Percentiles rank a stretch among this genome's conserved stretches.
Conservation (phyloP, 371 early-diverging fungal genomes). For the Mucor circinelloides region DNA sequence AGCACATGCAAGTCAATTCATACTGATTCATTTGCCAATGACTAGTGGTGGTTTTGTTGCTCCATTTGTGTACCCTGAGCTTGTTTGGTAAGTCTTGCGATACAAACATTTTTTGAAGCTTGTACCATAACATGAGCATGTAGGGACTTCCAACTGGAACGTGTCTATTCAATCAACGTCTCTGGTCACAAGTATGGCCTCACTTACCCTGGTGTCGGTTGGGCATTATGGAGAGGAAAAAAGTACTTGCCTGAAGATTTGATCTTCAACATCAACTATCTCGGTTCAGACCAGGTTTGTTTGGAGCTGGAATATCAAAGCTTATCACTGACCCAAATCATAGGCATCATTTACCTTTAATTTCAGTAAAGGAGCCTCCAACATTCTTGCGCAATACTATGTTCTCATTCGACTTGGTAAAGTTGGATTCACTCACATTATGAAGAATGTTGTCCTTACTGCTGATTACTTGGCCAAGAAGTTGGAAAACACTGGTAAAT, state of each 20-base stretch:
- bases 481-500: conserved; percentile 59
- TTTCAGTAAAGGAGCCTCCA: conserved; percentile 68
- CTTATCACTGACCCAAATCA: background rate
- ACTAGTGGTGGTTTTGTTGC: conserved; percentile 76
- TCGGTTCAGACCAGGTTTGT: conserved; percentile 51
- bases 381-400: conserved; percentile 73
- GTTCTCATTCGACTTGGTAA: conserved; percentile 66
- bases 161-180: conserved; percentile 71
- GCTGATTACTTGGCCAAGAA: conserved; percentile 56
- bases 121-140: background rate
- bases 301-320: background rate
- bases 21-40: background rate
- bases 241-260: conserved; percentile 66
- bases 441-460: conserved; percentile 45
- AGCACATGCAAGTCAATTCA: background rate
- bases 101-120: background rate
- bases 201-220: conserved; percentile 71
- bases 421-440: conserved; percentile 62
- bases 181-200: conserved; percentile 83
- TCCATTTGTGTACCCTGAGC: conserved; percentile 75
- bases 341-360: conserved; percentile 72
- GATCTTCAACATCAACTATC: conserved; percentile 72
- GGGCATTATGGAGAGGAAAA: conserved; percentile 67
- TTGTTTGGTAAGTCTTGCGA: conserved; percentile 68
- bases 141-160: conserved; percentile 63